These are phyloP conservation scores for Acrocalymma vagum DNA, from an alignment of 2,329 filamentous ascomycete species.

Conservation along the genomic window DNA sequence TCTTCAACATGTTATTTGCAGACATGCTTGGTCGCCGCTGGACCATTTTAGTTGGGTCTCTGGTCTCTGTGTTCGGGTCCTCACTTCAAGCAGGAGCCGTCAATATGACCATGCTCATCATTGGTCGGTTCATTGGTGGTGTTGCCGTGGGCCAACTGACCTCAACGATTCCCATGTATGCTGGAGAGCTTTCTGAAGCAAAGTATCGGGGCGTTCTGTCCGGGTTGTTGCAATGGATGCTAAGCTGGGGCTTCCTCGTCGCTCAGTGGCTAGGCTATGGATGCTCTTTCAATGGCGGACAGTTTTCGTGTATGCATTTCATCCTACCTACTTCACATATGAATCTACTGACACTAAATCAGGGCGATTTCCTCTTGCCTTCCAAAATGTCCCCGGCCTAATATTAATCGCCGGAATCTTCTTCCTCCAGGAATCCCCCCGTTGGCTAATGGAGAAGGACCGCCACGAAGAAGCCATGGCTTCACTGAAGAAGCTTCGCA, in stretches of 20 bases:
- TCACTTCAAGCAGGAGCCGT: conserved; percentile 48
- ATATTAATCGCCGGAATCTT: conserved; percentile 57
- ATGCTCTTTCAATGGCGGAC: conserved; percentile 32
- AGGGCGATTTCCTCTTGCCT: conserved; percentile 51
- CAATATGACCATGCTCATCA: conserved; percentile 55
- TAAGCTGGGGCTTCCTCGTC: conserved; percentile 48
- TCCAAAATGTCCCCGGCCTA: conserved; percentile 51
- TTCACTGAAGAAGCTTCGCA: conserved; percentile 27
- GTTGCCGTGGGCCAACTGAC: conserved; percentile 53
- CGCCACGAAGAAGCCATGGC: conserved; percentile 57
- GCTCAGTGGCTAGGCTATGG: conserved; percentile 52
- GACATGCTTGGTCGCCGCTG: conserved; percentile 24
- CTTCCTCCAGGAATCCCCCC: conserved; percentile 67
- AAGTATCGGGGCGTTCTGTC: conserved; percentile 61
- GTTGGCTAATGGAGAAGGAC: conserved; percentile 66
- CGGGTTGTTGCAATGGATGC: conserved; percentile 62
- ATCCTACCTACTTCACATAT: conserved; percentile 3
- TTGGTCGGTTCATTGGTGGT: conserved; percentile 60
- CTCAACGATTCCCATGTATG: conserved; percentile 27
- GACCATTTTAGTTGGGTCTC: conserved; percentile 44
- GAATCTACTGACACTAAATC: conserved; percentile 10
- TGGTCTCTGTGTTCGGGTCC: conserved; percentile 43
- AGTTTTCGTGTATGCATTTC: conserved; percentile 31
- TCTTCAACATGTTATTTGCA: conserved; percentile 24
- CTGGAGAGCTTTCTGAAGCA: conserved; percentile 42